Percentiles rank a stretch among this genome's conserved stretches.
Conservation (phyloP, 202 grass and related monocot genomes). For the Panicum hallii region DNA sequence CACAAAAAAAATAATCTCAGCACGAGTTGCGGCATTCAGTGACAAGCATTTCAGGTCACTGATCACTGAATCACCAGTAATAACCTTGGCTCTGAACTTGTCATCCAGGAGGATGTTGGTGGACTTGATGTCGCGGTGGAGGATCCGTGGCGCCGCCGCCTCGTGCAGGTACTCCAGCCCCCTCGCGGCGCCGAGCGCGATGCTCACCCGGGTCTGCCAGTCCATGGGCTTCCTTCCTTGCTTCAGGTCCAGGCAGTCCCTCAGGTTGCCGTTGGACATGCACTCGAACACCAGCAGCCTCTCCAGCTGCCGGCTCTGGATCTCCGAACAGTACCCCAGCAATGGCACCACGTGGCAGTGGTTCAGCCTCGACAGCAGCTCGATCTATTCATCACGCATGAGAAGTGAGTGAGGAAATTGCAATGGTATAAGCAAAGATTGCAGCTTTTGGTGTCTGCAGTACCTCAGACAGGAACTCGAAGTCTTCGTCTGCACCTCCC, state of each 20-base stretch:
- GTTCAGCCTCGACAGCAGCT: conserved; percentile 92
- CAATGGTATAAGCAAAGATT: neutral
- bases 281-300: conserved; percentile 88
- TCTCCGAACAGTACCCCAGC: conserved; percentile 93
- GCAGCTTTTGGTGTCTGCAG: neutral
- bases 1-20: neutral
- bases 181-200: conserved; percentile 83
- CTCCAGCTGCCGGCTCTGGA: conserved; percentile 75
- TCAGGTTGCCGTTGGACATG: conserved; percentile 87
- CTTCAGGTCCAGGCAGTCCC: conserved; percentile 85
- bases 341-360: conserved; percentile 92
- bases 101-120: conserved; percentile 95
- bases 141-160: conserved; percentile 88
- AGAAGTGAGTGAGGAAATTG: neutral
- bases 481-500: conserved; percentile 68
- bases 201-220: conserved; percentile 75
- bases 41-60: neutral
- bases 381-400: conserved; percentile 56
- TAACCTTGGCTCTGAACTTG: conserved; percentile 78
- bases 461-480: conserved; percentile 88
- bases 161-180: conserved; percentile 97
- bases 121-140: conserved; percentile 97
- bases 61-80: neutral
- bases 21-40: neutral
- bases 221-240: conserved; percentile 72